Evolutionary conservation across 2,329 filamentous ascomycete species (phyloP), one percentile per base, ranked within the genome.

Genomic region (Colletotrichum lindemuthianum): DNA sequence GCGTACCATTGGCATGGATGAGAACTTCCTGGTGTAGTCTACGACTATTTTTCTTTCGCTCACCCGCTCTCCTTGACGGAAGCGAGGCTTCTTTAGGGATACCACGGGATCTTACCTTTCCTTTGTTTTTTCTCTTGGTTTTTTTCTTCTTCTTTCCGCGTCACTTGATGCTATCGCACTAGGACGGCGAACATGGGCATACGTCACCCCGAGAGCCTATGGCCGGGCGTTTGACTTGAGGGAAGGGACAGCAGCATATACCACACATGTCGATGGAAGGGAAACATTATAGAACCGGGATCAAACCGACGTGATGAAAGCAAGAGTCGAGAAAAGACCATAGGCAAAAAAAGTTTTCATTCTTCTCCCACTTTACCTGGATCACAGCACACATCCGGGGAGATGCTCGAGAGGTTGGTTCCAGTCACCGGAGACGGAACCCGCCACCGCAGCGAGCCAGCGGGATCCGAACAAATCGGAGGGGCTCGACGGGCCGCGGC

Each of bases 1-100:
- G 65, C 65, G 65, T 63, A 67, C 43, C 45, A 59, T 59, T 57
- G 57, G 63, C 61, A 67, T 61, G 50, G 49, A 59, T 45, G 57
- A 67, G 56, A 58, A 57, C 55, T 65, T 64, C 56, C 56, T 66
- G 59, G 59, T 59, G 63, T 66, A 66, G 60, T 66, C 60, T 56
- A 64, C 60, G 64, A 64, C 55, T 63, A 52, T 66, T 63, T 67
- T 66, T 59, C 44, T 59, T 67, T 65, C 45, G 36, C 34, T 60
- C 49, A 8, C 48, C 57, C 65, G 51, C 53, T 58, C 33, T 66
- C 61, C 65, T 67, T 54, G 65, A 67, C 58, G 65, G 65, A 66
- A 10, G 51, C 48, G 63, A 48, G 61, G 51, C 33, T 45, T 65
- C 24, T 56, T 52, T 60, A 60, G 56, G 56, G 48, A 65, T 49